Evolutionary conservation across 2,329 filamentous ascomycete species (phyloP).

Genomic region (Sporothrix curviconia): DNA sequence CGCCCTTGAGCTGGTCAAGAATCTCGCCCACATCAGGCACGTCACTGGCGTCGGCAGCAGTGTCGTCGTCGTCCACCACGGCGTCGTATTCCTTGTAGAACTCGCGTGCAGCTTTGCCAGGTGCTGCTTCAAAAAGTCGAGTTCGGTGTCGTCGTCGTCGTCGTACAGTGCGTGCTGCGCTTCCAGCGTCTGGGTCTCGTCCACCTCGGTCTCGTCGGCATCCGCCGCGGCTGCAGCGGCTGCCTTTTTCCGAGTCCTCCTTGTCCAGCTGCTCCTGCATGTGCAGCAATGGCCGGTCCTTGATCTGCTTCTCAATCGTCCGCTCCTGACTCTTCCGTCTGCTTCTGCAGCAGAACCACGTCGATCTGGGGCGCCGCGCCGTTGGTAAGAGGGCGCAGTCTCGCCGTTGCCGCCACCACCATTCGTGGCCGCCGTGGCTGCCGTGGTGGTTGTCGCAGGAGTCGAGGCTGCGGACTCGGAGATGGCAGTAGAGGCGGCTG

Average conservation of each 20-base stretch:
- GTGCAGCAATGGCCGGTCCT: constrained; percentile 80
- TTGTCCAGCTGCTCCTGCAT: constrained; percentile 88
- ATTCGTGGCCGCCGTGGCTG: constrained; percentile 9
- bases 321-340: constrained; percentile 83
- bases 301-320: constrained; percentile 78
- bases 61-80: constrained; percentile 27
- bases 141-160: constrained; percentile 80
- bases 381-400: no score
- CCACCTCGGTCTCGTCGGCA: background rate
- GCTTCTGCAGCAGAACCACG: constrained; percentile 61
- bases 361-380: constrained; percentile 60
- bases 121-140: constrained; percentile 68
- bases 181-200: constrained; percentile 28
- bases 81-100: constrained; percentile 82
- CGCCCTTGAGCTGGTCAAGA: constrained; percentile 73
- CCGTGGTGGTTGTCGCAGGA: constrained; percentile 5
- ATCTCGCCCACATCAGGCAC: constrained; percentile 74
- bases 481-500: background rate
- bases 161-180: constrained; percentile 76
- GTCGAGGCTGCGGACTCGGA: constrained; percentile 5
- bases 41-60: constrained; percentile 27
- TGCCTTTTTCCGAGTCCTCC: constrained; percentile 56
- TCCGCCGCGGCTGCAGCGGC: constrained; percentile 13
- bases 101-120: constrained; percentile 65
- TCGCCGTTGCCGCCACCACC: constrained; percentile 13